Percentiles rank a stretch among this genome's conserved stretches.
Evolutionary conservation across 257 asterid genomes (phyloP).

Genomic region (Nicotiana attenuata): DNA sequence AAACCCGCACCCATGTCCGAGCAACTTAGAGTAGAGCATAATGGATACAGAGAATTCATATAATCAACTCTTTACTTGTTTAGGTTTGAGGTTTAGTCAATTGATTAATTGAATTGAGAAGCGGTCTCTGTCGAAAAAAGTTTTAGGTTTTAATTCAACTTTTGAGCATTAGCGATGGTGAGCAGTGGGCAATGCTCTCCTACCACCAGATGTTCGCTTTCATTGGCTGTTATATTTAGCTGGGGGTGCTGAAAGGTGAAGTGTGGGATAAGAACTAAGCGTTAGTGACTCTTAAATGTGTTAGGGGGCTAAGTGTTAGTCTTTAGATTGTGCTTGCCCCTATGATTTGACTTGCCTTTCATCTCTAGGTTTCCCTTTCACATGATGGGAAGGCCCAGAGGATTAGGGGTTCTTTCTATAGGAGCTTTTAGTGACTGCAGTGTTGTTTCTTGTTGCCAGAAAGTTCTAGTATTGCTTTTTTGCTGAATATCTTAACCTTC

Average conservation of each 20-base stretch:
- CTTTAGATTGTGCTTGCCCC: neutral
- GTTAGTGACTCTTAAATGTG: neutral
- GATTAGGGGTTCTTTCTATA: neutral
- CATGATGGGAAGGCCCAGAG: constrained; percentile 4
- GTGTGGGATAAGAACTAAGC: neutral
- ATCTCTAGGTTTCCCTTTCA: neutral
- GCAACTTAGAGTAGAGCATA: no score
- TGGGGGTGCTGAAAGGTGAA: neutral
- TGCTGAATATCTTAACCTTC: constrained; percentile 18
- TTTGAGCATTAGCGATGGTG: constrained; percentile 1
- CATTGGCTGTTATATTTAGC: neutral
- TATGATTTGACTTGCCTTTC: neutral
- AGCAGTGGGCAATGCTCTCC: neutral
- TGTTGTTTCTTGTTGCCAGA: neutral
- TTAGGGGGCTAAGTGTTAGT: no score
- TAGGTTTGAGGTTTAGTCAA: neutral
- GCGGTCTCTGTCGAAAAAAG: neutral
- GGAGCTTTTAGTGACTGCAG: neutral
- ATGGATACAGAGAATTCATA: neutral
- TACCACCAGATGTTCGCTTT: neutral
- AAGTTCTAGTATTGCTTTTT: neutral
- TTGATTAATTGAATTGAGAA: neutral
- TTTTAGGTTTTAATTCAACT: neutral
- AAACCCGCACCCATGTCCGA: no score
- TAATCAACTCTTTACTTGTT: constrained; percentile 1